Evolutionary conservation across 2,329 filamentous ascomycete species (phyloP).

Genomic region (Fonsecaea multimorphosa): DNA sequence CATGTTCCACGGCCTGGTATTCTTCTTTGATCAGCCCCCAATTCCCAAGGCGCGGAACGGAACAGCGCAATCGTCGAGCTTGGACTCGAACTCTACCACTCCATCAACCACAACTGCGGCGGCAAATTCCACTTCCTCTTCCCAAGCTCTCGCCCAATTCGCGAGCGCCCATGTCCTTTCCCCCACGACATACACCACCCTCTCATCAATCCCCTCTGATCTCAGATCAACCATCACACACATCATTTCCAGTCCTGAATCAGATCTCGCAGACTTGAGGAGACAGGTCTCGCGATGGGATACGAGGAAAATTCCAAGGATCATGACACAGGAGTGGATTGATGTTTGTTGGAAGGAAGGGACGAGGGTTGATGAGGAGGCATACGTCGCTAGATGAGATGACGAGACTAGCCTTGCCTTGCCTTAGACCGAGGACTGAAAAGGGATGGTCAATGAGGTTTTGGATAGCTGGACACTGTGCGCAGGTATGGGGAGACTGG

Average conservation of each 20-base stretch:
- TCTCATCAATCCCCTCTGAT: slow-evolving; percentile 41
- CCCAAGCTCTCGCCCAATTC: slow-evolving; percentile 69
- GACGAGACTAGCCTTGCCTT: neutral
- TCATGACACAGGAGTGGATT: slow-evolving; percentile 76
- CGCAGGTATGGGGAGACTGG: no score
- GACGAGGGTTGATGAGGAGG: slow-evolving; percentile 81
- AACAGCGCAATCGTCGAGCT: neutral
- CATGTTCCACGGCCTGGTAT: slow-evolving; percentile 56
- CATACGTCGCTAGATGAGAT: slow-evolving; percentile 38
- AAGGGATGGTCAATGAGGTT: no score
- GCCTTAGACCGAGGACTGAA: no score
- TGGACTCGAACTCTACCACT: neutral
- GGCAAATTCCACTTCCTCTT: slow-evolving; percentile 47
- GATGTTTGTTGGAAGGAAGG: slow-evolving; percentile 78
- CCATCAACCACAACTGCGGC: slow-evolving; percentile 32
- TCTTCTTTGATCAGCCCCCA: slow-evolving; percentile 52
- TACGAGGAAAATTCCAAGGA: slow-evolving; percentile 64
- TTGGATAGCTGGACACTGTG: no score
- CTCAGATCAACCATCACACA: slow-evolving; percentile 61
- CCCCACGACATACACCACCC: slow-evolving; percentile 46
- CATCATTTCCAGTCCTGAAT: slow-evolving; percentile 61
- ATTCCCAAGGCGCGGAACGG: neutral
- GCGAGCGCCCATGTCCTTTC: slow-evolving; percentile 65
- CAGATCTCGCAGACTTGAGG: slow-evolving; percentile 51
- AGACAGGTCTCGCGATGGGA: slow-evolving; percentile 43